Evolutionary conservation across 2,329 filamentous ascomycete species (phyloP).

Genomic region (Lecanosticta acicola): DNA sequence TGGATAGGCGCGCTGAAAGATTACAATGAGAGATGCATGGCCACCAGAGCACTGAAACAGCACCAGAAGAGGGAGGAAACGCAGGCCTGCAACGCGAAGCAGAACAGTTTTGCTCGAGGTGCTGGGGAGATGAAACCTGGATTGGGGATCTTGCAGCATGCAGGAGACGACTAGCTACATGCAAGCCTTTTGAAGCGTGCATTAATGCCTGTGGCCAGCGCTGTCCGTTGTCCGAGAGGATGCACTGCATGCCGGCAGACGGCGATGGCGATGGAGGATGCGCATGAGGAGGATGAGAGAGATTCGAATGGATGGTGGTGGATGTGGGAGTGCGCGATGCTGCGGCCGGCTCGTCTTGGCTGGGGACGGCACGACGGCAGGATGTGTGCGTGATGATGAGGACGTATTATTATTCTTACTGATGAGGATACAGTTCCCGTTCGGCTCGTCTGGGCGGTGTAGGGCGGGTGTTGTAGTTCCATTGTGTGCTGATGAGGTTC

Average conservation of each 20-base stretch:
- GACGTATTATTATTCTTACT: too few species aligned
- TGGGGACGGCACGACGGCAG: too few species aligned
- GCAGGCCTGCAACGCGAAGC: constrained; percentile 15
- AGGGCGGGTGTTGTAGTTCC: too few species aligned
- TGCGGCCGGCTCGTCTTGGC: too few species aligned
- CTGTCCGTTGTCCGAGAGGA: constrained; percentile 1
- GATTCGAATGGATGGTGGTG: too few species aligned
- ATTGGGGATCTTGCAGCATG: constrained; percentile 19
- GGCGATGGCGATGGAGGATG: not conserved
- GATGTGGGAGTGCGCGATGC: too few species aligned
- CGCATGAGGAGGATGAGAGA: not conserved
- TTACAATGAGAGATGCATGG: constrained; percentile 25
- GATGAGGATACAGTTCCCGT: too few species aligned
- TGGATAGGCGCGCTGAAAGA: constrained; percentile 25
- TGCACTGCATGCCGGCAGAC: constrained; percentile 7
- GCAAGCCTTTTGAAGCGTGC: constrained; percentile 10
- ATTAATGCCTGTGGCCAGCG: constrained; percentile 12
- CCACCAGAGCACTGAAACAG: constrained; percentile 2
- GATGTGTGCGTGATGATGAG: too few species aligned
- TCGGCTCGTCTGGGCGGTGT: too few species aligned
- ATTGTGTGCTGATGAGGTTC: too few species aligned
- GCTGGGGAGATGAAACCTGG: constrained; percentile 23
- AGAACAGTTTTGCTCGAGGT: too few species aligned
- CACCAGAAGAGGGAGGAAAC: constrained; percentile 4
- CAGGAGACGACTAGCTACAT: constrained; percentile 7